Conservation (phyloP, 768 basidiomycete species). For the Collybia mongolica region DNA sequence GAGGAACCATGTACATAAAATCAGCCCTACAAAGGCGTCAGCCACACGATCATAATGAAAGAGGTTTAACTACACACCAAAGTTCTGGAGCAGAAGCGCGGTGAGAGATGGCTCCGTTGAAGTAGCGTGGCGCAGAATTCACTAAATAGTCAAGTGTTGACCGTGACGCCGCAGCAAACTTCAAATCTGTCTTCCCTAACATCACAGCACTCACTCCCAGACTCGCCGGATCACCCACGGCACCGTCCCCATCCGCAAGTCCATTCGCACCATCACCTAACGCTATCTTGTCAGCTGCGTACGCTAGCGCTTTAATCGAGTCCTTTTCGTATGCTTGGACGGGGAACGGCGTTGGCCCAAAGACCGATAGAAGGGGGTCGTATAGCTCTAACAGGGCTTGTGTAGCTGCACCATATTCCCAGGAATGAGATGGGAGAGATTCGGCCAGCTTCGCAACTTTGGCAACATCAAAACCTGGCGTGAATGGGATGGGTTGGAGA, state of each 20-base stretch:
- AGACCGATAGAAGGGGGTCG: slow-evolving; percentile 37
- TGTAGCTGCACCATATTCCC: slow-evolving; percentile 45
- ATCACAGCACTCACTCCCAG: slow-evolving; percentile 46
- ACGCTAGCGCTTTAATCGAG: slow-evolving; percentile 28
- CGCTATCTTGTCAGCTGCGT: slow-evolving; percentile 35
- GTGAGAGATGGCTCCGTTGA: slow-evolving; percentile 48
- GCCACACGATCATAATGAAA: background rate
- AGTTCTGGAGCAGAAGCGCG: slow-evolving; percentile 34
- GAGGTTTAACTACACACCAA: slow-evolving; percentile 28
- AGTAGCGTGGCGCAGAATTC: slow-evolving; percentile 33
- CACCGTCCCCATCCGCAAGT: slow-evolving; percentile 36
- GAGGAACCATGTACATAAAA: slow-evolving; percentile 52
- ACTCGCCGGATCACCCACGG: slow-evolving; percentile 46
- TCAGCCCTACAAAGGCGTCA: slow-evolving; percentile 35
- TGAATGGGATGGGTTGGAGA: slow-evolving; percentile 23
- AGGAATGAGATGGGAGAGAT: slow-evolving; percentile 41
- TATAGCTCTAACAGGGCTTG: slow-evolving; percentile 44
- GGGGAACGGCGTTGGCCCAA: slow-evolving; percentile 33
- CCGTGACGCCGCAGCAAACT: slow-evolving; percentile 29
- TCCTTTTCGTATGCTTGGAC: slow-evolving; percentile 20
- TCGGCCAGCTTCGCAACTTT: slow-evolving; percentile 29
- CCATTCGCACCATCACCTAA: slow-evolving; percentile 33
- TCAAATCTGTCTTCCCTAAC: slow-evolving; percentile 33
- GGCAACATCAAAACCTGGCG: slow-evolving; percentile 36
- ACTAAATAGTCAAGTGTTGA: slow-evolving; percentile 31